Evolutionary conservation across 2,329 filamentous ascomycete species (phyloP).

Genomic region (Cercospora sp.): DNA sequence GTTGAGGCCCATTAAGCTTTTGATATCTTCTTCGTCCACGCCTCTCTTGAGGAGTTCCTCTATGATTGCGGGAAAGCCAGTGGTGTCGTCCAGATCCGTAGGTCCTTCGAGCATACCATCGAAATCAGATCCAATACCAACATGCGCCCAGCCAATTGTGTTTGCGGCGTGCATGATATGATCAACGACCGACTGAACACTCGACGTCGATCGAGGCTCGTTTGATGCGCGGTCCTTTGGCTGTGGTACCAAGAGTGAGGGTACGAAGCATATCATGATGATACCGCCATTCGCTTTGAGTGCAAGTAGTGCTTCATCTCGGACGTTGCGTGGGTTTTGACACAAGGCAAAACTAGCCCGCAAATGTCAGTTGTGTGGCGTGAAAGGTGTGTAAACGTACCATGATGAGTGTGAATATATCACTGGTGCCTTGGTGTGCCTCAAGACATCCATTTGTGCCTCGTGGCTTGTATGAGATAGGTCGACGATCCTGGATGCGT

Average conservation of each 20-base stretch:
- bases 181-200: background rate
- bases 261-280: background rate
- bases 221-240: background rate
- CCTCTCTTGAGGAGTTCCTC: background rate
- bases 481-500: background rate
- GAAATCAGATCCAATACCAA: background rate
- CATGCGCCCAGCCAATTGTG: background rate
- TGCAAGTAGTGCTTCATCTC: background rate
- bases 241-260: background rate
- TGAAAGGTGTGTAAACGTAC: background rate
- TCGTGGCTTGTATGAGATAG: background rate
- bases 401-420: background rate
- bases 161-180: background rate
- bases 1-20: background rate
- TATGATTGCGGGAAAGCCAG: background rate
- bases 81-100: background rate
- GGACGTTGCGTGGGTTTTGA: background rate
- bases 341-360: background rate
- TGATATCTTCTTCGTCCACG: background rate
- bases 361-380: background rate
- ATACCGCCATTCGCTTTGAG: background rate
- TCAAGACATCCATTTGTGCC: background rate
- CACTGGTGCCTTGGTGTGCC: background rate
- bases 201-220: background rate
- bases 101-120: background rate